phyloP scores from a whole-genome alignment of 1,284 basidiomycete genomes.

The Flammula alnicola region DNA sequence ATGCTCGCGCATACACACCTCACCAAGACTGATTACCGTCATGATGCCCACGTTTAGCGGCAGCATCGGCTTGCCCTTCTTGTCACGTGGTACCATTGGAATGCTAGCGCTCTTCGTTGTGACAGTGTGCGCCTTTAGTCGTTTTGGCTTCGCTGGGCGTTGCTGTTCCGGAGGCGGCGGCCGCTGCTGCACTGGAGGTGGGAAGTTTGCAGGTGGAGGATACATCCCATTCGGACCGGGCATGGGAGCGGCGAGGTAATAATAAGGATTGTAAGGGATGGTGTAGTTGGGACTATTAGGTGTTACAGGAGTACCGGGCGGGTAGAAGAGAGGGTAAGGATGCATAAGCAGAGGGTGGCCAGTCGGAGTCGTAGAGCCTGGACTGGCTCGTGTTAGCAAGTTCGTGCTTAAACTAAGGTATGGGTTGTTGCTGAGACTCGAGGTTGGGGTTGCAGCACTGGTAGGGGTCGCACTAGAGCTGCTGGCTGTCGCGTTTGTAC shows the following conservation, averaged over 20 bases:
- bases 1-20: slow-evolving; percentile 78
- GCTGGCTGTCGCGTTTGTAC: slow-evolving; percentile 10
- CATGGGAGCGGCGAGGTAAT: slow-evolving; percentile 40
- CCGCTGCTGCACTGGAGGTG: slow-evolving; percentile 27
- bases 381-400: slow-evolving; percentile 22
- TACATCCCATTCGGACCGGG: slow-evolving; percentile 37
- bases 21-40: slow-evolving; percentile 73
- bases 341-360: slow-evolving; percentile 33
- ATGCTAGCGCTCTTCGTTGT: slow-evolving; percentile 75
- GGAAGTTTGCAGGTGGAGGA: slow-evolving; percentile 30
- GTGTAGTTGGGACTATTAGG: slow-evolving; percentile 39
- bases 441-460: slow-evolving; percentile 22
- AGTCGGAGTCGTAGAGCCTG: slow-evolving; percentile 24
- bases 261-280: slow-evolving; percentile 46
- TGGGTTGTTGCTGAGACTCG: slow-evolving; percentile 35
- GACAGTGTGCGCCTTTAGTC: slow-evolving; percentile 78
- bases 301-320: slow-evolving; percentile 38
- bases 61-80: slow-evolving; percentile 65
- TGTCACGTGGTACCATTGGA: slow-evolving; percentile 75
- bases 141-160: slow-evolving; percentile 56
- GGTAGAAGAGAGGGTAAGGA: slow-evolving; percentile 44
- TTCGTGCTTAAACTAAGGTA: slow-evolving; percentile 36
- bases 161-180: slow-evolving; percentile 34
- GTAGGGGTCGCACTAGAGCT: slow-evolving; percentile 17
- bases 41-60: slow-evolving; percentile 83